A percentile compares a stretch with the other conserved stretches of the same genome.
phyloP scores from a whole-genome alignment of 108 stramenopile genomes.

The Asterionellopsis glacialis region DNA sequence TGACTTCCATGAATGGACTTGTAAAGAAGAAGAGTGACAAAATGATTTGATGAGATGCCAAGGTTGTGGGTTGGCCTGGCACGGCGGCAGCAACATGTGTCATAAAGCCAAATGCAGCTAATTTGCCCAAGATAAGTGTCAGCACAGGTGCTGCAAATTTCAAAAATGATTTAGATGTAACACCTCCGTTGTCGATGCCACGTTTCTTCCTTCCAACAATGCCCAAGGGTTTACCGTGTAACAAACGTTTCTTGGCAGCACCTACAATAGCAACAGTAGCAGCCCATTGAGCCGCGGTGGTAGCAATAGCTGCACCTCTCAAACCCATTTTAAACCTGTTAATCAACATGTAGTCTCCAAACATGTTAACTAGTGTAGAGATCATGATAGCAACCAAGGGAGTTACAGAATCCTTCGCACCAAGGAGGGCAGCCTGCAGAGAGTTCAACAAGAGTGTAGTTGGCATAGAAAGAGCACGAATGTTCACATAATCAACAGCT shows the following conservation, averaged over 20 bases:
- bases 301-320: slow-evolving; percentile 81
- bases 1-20: slow-evolving; percentile 84
- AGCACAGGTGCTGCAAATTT: slow-evolving; percentile 81
- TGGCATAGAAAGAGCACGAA: slow-evolving; percentile 82
- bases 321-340: slow-evolving; percentile 59
- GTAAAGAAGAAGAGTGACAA: slow-evolving; percentile 78
- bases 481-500: slow-evolving; percentile 75
- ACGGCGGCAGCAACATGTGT: slow-evolving; percentile 78
- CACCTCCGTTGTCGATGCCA: slow-evolving; percentile 26
- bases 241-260: slow-evolving; percentile 56
- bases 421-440: slow-evolving; percentile 73
- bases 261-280: slow-evolving; percentile 64
- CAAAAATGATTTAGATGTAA: slow-evolving; percentile 53
- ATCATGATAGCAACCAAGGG: slow-evolving; percentile 72
- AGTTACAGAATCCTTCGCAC: slow-evolving; percentile 82
- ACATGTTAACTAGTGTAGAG: slow-evolving; percentile 63
- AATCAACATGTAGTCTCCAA: slow-evolving; percentile 73
- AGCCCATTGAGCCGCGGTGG: slow-evolving; percentile 63
- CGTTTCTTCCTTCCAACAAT: neutral
- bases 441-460: slow-evolving; percentile 74
- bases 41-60: slow-evolving; percentile 84
- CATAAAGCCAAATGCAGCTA: slow-evolving; percentile 88
- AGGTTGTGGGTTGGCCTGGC: slow-evolving; percentile 74
- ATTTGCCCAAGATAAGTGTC: slow-evolving; percentile 78
- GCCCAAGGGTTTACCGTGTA: slow-evolving; percentile 29